A percentile compares a stretch with the other conserved stretches of the same genome.
Evolutionary conservation across 2,329 filamentous ascomycete genomes (phyloP).

Genomic region (Clonostachys rosea): DNA sequence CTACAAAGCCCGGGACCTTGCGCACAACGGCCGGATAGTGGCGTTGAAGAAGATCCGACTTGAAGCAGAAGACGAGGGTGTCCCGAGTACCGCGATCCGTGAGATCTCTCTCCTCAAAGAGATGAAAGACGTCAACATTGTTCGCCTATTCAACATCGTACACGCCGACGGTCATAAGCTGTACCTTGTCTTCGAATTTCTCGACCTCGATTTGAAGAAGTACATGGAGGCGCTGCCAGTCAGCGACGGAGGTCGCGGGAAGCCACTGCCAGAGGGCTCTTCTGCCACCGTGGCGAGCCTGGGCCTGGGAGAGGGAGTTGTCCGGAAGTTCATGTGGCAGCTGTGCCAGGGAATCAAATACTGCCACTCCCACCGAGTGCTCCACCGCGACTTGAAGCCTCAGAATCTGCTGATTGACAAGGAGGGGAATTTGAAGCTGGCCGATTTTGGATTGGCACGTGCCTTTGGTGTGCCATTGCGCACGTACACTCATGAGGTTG

Average conservation of each 20-base stretch:
- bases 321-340: conserved; percentile 92
- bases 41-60: conserved; percentile 94
- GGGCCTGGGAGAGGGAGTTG: conserved; percentile 72
- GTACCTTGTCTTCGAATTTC: conserved; percentile 88
- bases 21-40: conserved; percentile 77
- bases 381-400: conserved; percentile 86
- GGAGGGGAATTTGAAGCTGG: conserved; percentile 84
- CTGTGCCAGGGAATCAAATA: conserved; percentile 80
- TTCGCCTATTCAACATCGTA: conserved; percentile 84
- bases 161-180: conserved; percentile 93
- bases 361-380: conserved; percentile 82
- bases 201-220: conserved; percentile 89
- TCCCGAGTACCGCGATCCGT: conserved; percentile 87
- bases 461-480: conserved; percentile 88
- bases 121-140: conserved; percentile 89
- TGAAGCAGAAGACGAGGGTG: conserved; percentile 91
- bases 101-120: conserved; percentile 94
- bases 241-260: conserved; percentile 78
- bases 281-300: conserved; percentile 59
- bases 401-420: conserved; percentile 85
- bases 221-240: conserved; percentile 92
- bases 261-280: conserved; percentile 76
- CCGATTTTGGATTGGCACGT: conserved; percentile 83
- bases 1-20: conserved; percentile 87
- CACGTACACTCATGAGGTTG: conserved; percentile 93